Conservation (phyloP, 176 grass and related monocot genomes). For the Carex pumila region DNA sequence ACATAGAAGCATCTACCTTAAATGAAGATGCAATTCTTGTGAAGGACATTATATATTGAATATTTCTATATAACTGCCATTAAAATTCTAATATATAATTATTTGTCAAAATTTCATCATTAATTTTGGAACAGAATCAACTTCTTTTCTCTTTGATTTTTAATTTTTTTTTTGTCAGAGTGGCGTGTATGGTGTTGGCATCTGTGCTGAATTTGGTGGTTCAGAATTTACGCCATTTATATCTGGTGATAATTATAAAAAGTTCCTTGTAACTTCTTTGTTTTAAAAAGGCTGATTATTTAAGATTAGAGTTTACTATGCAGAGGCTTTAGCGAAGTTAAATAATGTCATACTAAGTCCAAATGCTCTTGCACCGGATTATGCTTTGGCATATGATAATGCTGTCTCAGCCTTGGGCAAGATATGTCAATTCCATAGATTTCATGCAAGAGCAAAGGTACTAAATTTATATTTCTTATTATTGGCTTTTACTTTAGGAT, state of each 20-base stretch:
- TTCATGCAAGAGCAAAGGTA: conserved; percentile 76
- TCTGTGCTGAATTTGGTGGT: conserved; percentile 90
- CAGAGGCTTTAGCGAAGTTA: conserved; percentile 83
- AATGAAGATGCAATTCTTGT: not conserved
- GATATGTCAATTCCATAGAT: conserved; percentile 76
- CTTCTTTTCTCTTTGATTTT: conserved; percentile 11
- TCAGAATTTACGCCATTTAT: conserved; percentile 65
- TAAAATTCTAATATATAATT: not conserved
- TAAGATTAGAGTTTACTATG: not conserved
- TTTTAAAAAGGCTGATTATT: not conserved
- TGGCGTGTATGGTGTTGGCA: conserved; percentile 88
- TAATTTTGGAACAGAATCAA: not conserved
- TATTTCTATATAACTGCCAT: not conserved
- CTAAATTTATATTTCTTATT: not conserved
- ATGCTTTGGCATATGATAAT: conserved; percentile 82
- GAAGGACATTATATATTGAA: not conserved
- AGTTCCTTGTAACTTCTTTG: not conserved
- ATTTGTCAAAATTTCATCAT: not conserved
- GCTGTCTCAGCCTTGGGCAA: conserved; percentile 89
- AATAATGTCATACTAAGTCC: conserved; percentile 74
- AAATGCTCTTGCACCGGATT: conserved; percentile 55
- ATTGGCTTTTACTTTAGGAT: not conserved
- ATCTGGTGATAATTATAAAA: conserved; percentile 44
- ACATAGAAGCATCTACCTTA: not conserved
- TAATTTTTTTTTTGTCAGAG: conserved; percentile 34